Evolutionary conservation across 2,329 filamentous ascomycete genomes (phyloP), one percentile per base, ranked within the genome.

Genomic region (Lizonia empirigonia): DNA sequence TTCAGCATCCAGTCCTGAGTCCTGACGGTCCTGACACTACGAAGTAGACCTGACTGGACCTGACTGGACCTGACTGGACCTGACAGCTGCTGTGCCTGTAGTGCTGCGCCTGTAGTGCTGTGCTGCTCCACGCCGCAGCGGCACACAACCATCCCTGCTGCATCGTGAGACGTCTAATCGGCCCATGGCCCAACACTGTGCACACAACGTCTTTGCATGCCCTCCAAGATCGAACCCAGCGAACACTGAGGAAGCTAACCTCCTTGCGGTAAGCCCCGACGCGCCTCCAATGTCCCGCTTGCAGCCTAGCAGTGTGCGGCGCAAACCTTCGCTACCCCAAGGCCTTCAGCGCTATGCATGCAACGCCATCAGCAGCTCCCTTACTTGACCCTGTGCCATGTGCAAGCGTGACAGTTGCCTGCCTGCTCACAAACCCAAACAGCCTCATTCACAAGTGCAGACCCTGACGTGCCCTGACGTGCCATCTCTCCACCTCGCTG

Each of bases 191-290:
- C 15, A 18, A 18, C 46, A 27, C 26, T 30, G 5, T 16, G 32
- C 34, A 38, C 40, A 16, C 39, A 44, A 44, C 39, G 26, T 19
- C 16, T 27, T 13, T 38, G 27, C 39, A 12, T 15, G 12, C 30
- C 30, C 15, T n/a, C 9, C 30, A 7, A 19, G 32, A 19, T 15
- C 8, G 18, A 5, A 34, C 6, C 8, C 32, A 10, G 32, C 27
- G 15, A 30, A 30, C 13, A 7, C 27, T 34, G 32, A 18, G 15
- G 32, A 19, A 20, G 8, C 32, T 19, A 24, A 30, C 32, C 49
- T 46, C 49, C 36, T 52, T 52, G 37, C 32, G 42, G 49, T 38
- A 52, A 46, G 42, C 49, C 26, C 49, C 48, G 49, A 46, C 5
- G 27, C 27, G 32, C 16, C 26, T 29, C 38, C 42, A 52, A 32